phyloP scores from a whole-genome alignment of 495 filamentous ascomycete species.

The Aspergillus affinis region DNA sequence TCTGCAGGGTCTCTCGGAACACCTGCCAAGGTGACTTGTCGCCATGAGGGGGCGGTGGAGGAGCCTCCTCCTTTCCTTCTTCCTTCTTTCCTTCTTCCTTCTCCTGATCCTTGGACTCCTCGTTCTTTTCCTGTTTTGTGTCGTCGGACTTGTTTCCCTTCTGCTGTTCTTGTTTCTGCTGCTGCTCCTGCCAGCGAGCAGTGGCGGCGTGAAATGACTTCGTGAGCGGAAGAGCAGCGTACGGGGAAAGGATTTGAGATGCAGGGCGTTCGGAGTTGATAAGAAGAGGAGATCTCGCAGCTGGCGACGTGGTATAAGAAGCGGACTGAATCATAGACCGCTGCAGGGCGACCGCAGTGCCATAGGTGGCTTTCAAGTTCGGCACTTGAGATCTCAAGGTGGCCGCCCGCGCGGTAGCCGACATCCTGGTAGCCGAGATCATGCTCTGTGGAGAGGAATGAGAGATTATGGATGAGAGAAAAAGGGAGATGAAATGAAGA shows the following conservation, averaged over 20 bases:
- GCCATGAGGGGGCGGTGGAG: constrained; percentile 89
- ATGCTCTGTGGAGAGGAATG: constrained; percentile 31
- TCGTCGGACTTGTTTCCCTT: constrained; percentile 52
- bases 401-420: constrained; percentile 44
- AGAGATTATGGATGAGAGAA: constrained; percentile 2
- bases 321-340: constrained; percentile 52
- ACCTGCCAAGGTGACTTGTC: constrained; percentile 98
- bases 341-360: constrained; percentile 57
- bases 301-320: constrained; percentile 31
- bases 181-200: constrained; percentile 40
- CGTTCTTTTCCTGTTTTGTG: constrained; percentile 33
- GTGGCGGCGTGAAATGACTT: constrained; percentile 44
- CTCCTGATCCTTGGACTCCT: constrained; percentile 49
- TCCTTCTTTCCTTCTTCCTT: constrained; percentile 44
- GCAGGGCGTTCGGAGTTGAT: constrained; percentile 24
- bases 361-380: constrained; percentile 41
- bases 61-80: constrained; percentile 66
- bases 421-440: constrained; percentile 43
- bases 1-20: constrained; percentile 90
- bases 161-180: constrained; percentile 39
- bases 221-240: constrained; percentile 40
- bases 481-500: constrained; percentile 9
- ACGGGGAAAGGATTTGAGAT: constrained; percentile 38
- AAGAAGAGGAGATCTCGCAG: constrained; percentile 7
- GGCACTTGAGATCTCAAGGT: constrained; percentile 37